Percentiles rank a stretch among this genome's conserved stretches.
Evolutionary conservation across 139 green algal species (phyloP).

Genomic region (Tetratostichococcus sp.): DNA sequence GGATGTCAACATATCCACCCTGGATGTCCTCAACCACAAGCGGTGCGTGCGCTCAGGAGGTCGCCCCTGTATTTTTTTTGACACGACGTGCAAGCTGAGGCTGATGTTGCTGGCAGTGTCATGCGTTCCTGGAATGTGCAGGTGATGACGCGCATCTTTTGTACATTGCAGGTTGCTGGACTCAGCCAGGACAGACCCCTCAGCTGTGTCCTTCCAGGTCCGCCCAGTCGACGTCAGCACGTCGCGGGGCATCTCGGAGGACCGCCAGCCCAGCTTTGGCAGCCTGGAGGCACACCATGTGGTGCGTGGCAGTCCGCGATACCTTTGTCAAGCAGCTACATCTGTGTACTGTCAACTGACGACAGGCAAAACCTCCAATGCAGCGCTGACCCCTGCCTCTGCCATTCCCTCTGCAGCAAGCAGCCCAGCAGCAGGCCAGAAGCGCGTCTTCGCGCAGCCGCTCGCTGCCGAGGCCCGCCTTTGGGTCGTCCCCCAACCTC

Average conservation of each 20-base stretch:
- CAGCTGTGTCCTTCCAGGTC: conserved; percentile 80
- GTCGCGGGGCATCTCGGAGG: not conserved
- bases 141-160: no score
- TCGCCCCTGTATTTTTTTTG: no score
- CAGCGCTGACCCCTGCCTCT: not conserved
- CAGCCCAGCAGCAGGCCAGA: conserved; percentile 25
- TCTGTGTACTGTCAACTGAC: no score
- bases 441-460: conserved; percentile 4
- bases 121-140: no score
- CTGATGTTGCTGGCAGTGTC: no score
- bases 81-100: no score
- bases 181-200: conserved; percentile 69
- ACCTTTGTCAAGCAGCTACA: no score
- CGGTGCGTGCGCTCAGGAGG: no score
- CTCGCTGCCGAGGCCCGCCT: conserved; percentile 65
- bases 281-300: not conserved
- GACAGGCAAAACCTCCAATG: no score
- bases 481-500: conserved; percentile 86
- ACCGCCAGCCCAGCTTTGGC: conserved; percentile 5
- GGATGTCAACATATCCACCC: conserved; percentile 83
- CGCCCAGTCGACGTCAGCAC: conserved; percentile 70
- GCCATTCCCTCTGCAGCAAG: not conserved
- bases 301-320: not conserved
- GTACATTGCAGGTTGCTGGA: conserved; percentile 74
- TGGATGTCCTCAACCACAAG: conserved; percentile 92